Base-by-base conservation (phyloP, 768 basidiomycete species). In the Kwoniella sp. region DNA sequence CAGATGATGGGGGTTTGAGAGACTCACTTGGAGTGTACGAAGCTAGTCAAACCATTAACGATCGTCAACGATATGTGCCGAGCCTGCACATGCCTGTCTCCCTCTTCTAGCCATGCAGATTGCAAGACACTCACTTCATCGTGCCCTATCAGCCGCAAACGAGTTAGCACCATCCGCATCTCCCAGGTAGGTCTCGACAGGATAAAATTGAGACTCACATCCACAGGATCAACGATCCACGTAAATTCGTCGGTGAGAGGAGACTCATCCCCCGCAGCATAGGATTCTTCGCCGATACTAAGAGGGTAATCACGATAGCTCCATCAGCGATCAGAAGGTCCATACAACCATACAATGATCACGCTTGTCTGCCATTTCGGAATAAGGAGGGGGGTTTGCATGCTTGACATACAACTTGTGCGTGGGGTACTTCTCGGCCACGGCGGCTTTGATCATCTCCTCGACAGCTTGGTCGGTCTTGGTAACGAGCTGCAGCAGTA, bases 381-480 rank as follows among this genome's bases (percentile, higher is more conserved):
- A 17, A 17, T 5, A 17, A 5, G 19, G 46, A 47, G 46, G 46
- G 46, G 7, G 27, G 10, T 25, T 8, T 22, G 27, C 60, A 0
- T 37, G 17, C 33, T 2, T 17, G 13, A 83, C 90, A 77, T 76
- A 92, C 92, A 95, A 95, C 68, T 87, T 82, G 80, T 91, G 94
- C 1, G 80, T 68, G 0, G 92, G 91, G 78, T 90, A 94, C 55
- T 82, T 83, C 25, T 80, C 79, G 29, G 82, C 82, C 58, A 95
- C 85, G 74, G 88, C 85, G 27, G 83, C 74, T 80, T 87, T 88
- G 55, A 96, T 90, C 50, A 92, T 82, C 64, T 90, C 87, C 80
- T 96, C 94, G 12, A 96, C 94, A 49, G 84, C 86, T 37, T 93
- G 88, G 79, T 98, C 94, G 72, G 91, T 96, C 81, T 94, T 90